Percentiles rank a stretch among this genome's conserved stretches.
These are phyloP conservation scores for Fragaria ananassa DNA, from an alignment of 306 rosid species.

Conservation along the genomic window DNA sequence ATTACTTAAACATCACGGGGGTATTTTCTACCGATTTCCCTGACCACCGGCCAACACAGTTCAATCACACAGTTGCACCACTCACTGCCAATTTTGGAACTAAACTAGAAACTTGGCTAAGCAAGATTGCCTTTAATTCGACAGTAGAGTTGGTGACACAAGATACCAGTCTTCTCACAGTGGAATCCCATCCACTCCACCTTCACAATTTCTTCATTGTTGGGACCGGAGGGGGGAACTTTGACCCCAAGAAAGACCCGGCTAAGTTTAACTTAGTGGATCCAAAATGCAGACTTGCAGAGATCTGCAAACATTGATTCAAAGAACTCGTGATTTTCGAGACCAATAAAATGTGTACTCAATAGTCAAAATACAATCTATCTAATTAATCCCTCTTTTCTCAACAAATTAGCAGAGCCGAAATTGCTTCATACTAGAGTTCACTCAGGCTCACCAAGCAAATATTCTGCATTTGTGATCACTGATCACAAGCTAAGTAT, in stretches of 20 bases:
- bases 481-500: no score
- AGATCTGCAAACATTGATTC: no score
- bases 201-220: constrained; percentile 33
- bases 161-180: constrained; percentile 16
- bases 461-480: no score
- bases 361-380: no score
- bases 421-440: no score
- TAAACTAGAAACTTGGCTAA: constrained; percentile 22
- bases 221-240: constrained; percentile 37
- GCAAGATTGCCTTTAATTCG: constrained; percentile 28
- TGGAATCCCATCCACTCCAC: constrained; percentile 36
- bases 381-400: no score
- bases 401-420: no score
- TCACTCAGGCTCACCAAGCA: no score
- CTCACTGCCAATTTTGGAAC: constrained; percentile 32
- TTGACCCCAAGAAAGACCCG: constrained; percentile 21
- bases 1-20: constrained; percentile 30
- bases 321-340: no score
- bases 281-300: constrained; percentile 2
- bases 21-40: constrained; percentile 33
- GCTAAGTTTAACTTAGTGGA: constrained; percentile 30
- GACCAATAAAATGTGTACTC: no score
- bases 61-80: constrained; percentile 30
- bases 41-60: constrained; percentile 30
- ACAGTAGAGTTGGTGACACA: constrained; percentile 32